Evolutionary conservation across 2,329 filamentous ascomycete genomes (phyloP).

Genomic region (Aspergillus pseudotamarii): DNA sequence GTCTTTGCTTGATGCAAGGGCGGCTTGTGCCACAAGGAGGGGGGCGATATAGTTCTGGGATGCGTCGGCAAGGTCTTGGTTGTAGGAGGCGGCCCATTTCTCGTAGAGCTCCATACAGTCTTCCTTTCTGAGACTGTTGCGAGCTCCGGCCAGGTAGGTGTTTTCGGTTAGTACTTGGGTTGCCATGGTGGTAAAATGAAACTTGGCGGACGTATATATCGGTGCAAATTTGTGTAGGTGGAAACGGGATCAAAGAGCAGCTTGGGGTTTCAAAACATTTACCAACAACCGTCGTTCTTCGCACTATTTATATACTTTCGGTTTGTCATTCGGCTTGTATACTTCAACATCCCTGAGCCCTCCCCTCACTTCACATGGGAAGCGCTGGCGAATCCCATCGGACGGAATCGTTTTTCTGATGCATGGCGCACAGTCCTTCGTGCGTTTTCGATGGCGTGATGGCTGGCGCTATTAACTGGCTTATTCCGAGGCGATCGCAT

Average conservation of each 20-base stretch:
- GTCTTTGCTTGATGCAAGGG: slow-evolving; percentile 25
- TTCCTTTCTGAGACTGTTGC: slow-evolving; percentile 36
- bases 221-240: not conserved
- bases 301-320: not conserved
- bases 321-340: not conserved
- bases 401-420: not conserved
- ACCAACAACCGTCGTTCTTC: not conserved
- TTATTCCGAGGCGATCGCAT: not conserved
- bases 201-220: not conserved
- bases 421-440: not conserved
- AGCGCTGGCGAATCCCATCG: not conserved
- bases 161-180: slow-evolving; percentile 17
- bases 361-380: not conserved
- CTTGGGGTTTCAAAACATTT: not conserved
- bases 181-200: slow-evolving; percentile 1
- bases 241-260: not conserved
- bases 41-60: slow-evolving; percentile 48
- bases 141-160: slow-evolving; percentile 40
- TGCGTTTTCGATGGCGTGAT: not conserved
- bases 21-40: slow-evolving; percentile 39
- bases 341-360: not conserved
- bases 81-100: slow-evolving; percentile 51
- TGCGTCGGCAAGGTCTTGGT: slow-evolving; percentile 43
- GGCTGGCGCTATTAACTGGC: not conserved
- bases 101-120: slow-evolving; percentile 48